These are phyloP conservation scores for Paramecium sexaurelia DNA, from an alignment of 73 alveolate genomes.

Conservation along the genomic window DNA sequence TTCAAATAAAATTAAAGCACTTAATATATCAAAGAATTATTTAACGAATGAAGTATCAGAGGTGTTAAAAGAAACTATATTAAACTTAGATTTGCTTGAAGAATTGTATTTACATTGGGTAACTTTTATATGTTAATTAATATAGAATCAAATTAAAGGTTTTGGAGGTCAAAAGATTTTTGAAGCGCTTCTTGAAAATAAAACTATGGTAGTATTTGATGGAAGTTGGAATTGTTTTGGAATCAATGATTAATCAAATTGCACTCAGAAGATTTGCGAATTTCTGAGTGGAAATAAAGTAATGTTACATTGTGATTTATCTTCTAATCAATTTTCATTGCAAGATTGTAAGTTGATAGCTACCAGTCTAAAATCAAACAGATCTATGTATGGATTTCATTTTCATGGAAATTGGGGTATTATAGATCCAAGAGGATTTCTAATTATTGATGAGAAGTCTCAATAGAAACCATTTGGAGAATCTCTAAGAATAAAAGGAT, in stretches of 20 bases:
- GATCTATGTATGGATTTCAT: conserved; percentile 69
- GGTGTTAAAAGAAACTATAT: neutral
- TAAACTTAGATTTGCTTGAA: conserved; percentile 29
- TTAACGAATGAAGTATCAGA: conserved; percentile 45
- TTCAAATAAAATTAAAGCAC: conserved; percentile 3
- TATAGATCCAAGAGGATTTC: conserved; percentile 71
- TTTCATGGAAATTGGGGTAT: conserved; percentile 70
- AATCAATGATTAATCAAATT: neutral
- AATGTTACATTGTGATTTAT: conserved; percentile 67
- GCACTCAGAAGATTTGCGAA: conserved; percentile 53
- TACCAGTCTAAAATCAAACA: conserved; percentile 61
- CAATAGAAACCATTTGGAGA: conserved; percentile 28
- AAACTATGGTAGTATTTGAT: conserved; percentile 63
- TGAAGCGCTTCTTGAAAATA: conserved; percentile 63
- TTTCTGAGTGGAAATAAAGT: conserved; percentile 35
- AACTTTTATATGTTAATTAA: neutral
- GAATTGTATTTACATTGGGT: conserved; percentile 70
- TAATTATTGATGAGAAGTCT: conserved; percentile 37
- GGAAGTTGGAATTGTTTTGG: conserved; percentile 64
- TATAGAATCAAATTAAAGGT: conserved; percentile 54
- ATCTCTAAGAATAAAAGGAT: conserved; percentile 53
- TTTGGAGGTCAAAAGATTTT: conserved; percentile 59
- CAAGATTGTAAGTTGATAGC: conserved; percentile 65
- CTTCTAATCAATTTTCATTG: conserved; percentile 48
- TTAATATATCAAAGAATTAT: conserved; percentile 53